Evolutionary conservation across 1,139 yeast genomes (phyloP), one percentile per base, ranked within the genome.

Genomic region (Diutina sp.): DNA sequence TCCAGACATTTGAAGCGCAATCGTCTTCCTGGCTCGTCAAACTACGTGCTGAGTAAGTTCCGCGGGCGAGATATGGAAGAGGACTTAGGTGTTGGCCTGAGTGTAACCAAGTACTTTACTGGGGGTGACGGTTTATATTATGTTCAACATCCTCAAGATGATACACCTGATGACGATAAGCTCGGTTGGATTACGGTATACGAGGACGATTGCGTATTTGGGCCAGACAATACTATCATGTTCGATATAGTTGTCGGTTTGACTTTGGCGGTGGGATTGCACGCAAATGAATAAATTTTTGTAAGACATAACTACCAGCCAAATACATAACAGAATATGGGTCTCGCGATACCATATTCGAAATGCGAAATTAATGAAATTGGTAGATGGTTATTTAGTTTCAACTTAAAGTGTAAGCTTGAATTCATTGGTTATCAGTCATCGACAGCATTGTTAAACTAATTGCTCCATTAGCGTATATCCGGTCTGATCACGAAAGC

Each of bases 151-250:
- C 84, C 85, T 0, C 69, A 69, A 8, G 88, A 84, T 64, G 88
- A 83, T 65, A 69, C 77, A 4, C 87, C 87, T 0, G 81, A 79
- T 63, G 82, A 79, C 54, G 76, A 72, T 57, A 83, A 82, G 61
- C 61, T 82, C 46, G 87, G 88, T 0, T 83, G 88, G 88, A 65
- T 83, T 5, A 82, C 87, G 0, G 70, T 83, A 1, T 82, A 79
- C 61, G 85, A 83, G 52, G 80, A 80, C 57, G 58, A 59, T 1
- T 55, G 62, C 56, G 55, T 70, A 14, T 67, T 71, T 54, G 56
- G 56, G 16, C 14, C 16, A 11, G 7, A 28, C 16, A 58, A 63
- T 44, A 66, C 67, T 44, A 84, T 84, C 0, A 73, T 76, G 71
- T 83, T 83, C 74, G 85, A 82, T 60, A 62, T 76, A 56, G 79